phyloP scores from a whole-genome alignment of 2,329 filamentous ascomycete genomes.

The Aspergillus cejpii region DNA sequence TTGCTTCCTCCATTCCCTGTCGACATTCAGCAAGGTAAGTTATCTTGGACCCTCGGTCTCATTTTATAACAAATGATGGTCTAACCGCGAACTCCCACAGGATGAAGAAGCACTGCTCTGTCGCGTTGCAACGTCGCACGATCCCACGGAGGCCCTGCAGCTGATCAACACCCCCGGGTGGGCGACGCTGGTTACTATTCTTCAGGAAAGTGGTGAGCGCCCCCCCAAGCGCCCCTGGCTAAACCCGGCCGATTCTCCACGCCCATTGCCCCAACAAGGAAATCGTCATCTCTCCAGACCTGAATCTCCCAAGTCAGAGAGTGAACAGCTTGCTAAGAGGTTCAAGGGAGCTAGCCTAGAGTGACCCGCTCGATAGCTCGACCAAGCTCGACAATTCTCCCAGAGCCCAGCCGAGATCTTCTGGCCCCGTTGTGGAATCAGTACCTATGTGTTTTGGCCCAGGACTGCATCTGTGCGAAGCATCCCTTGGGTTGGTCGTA shows the following conservation, averaged over 20 bases:
- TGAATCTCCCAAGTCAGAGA: constrained; percentile 43
- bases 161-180: constrained; percentile 83
- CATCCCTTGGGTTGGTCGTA: background rate
- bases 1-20: constrained; percentile 75
- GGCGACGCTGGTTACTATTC: constrained; percentile 86
- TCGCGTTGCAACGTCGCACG: constrained; percentile 73
- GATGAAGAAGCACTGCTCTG: constrained; percentile 83
- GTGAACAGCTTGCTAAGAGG: constrained; percentile 58
- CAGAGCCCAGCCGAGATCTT: background rate
- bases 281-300: constrained; percentile 33
- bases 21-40: constrained; percentile 75
- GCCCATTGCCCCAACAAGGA: constrained; percentile 28
- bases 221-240: constrained; percentile 63
- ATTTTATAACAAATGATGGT: too few species aligned
- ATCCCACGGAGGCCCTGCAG: constrained; percentile 72
- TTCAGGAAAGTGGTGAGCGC: constrained; percentile 96
- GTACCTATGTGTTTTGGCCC: background rate
- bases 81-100: constrained; percentile 43
- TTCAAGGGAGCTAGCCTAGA: constrained; percentile 56
- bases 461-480: background rate
- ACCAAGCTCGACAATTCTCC: background rate
- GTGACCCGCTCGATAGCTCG: constrained; percentile 23
- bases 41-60: too few species aligned
- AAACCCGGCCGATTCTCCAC: constrained; percentile 36
- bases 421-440: too few species aligned